Conservation (phyloP, 257 asterid genomes). For the Cordia subcordata region DNA sequence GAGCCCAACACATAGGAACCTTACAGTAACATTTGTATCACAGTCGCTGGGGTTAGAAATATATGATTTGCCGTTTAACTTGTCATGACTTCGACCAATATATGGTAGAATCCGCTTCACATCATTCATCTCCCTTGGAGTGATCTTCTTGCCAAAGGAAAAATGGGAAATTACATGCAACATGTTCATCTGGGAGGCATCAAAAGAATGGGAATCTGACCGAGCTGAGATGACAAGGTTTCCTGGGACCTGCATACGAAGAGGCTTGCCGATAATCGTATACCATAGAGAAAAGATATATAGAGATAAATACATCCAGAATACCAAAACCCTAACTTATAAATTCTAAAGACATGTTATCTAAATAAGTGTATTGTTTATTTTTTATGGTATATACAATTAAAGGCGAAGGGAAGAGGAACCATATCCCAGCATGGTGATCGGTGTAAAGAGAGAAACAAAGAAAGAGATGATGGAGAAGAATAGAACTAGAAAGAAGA, state of each 20-base stretch:
- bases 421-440: no score
- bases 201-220: conserved; percentile 90
- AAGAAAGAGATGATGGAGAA: not conserved
- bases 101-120: conserved; percentile 66
- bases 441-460: no score
- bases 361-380: no score
- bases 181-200: conserved; percentile 96
- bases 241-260: conserved; percentile 79
- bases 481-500: not conserved
- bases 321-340: no score
- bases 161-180: conserved; percentile 76
- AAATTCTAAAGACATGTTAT: no score
- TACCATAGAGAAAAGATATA: not conserved
- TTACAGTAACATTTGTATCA: conserved; percentile 85
- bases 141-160: conserved; percentile 74
- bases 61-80: conserved; percentile 63
- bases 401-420: no score
- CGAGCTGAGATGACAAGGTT: conserved; percentile 87
- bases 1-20: conserved; percentile 6
- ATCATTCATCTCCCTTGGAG: conserved; percentile 68
- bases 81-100: conserved; percentile 77
- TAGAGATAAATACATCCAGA: not conserved
- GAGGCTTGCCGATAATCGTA: conserved; percentile 10
- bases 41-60: conserved; percentile 83
- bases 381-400: no score